Conservation (phyloP, 78 protist species). For the Dictyostelium firmibasis region DNA sequence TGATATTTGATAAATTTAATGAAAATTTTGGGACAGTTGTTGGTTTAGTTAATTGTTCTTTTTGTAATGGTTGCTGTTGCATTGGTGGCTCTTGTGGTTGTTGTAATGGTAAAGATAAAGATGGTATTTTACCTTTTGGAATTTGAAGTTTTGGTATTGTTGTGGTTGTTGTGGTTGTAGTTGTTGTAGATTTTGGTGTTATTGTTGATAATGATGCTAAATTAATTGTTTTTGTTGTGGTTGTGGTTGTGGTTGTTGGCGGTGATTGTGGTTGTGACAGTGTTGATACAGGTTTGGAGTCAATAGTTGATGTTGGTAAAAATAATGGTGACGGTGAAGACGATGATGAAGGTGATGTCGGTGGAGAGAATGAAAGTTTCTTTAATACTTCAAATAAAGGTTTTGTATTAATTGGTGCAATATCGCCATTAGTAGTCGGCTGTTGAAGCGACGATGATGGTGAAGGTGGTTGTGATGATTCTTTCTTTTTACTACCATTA, state of each 20-base stretch:
- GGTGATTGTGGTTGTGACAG: not conserved
- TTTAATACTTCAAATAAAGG: slow-evolving; percentile 40
- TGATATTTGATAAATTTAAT: not conserved
- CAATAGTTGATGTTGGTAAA: not conserved
- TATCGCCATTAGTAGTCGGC: not conserved
- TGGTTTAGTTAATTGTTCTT: not conserved
- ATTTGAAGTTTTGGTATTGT: not conserved
- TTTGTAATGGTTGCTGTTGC: not conserved
- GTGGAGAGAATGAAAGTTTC: slow-evolving; percentile 32
- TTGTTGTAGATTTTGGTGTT: not conserved
- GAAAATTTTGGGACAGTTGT: not conserved
- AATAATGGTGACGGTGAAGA: not conserved
- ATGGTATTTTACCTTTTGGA: not conserved
- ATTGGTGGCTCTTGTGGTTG: not conserved
- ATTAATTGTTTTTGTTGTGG: not conserved
- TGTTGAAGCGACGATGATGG: not conserved
- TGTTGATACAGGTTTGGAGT: not conserved
- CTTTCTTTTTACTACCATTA: not conserved
- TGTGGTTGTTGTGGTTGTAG: not conserved
- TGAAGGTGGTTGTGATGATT: not conserved
- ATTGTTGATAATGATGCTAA: not conserved
- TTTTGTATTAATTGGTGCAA: slow-evolving; percentile 20
- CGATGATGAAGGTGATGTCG: not conserved
- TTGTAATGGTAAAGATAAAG: not conserved
- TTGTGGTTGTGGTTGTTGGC: not conserved